Evolutionary conservation across 371 early-diverging fungal genomes (phyloP).

Genomic region (Lichtheimia ornata): DNA sequence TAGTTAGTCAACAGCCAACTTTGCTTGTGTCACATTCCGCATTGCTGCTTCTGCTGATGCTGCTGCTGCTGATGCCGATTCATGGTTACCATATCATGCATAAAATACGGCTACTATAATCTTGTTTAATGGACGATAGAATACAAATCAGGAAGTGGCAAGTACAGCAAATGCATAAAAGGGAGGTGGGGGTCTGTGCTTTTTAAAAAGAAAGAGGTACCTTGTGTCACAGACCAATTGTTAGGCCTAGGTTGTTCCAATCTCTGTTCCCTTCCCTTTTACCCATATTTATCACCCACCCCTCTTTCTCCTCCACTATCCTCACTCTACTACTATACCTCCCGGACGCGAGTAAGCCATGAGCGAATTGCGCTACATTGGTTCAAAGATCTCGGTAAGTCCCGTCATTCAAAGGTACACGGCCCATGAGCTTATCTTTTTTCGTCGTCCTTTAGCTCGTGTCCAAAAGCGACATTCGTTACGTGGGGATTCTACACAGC

Average conservation of each 20-base stretch:
- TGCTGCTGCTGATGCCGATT: too few relatives aligned
- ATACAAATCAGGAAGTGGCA: too few relatives aligned
- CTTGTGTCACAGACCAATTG: too few relatives aligned
- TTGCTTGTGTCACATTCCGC: too few relatives aligned
- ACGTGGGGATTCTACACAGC: constrained; percentile 79
- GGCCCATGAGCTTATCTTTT: not conserved
- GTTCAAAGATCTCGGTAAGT: constrained; percentile 26
- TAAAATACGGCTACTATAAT: too few relatives aligned
- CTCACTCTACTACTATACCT: not conserved
- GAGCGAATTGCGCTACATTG: constrained; percentile 23
- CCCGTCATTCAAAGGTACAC: not conserved
- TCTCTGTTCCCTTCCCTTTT: not conserved
- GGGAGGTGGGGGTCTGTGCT: too few relatives aligned
- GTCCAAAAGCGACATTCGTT: constrained; percentile 75
- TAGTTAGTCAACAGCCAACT: too few relatives aligned
- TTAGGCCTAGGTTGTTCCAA: not conserved
- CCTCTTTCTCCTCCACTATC: not conserved
- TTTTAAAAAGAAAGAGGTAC: too few relatives aligned
- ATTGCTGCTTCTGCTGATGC: too few relatives aligned
- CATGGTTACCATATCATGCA: too few relatives aligned
- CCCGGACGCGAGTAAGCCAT: constrained; percentile 7
- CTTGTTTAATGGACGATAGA: too few relatives aligned
- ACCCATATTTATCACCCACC: not conserved
- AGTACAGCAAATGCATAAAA: too few relatives aligned
- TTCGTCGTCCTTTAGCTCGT: constrained; percentile 17